Percentiles rank a stretch among this genome's conserved stretches.
Conservation (phyloP, 179 eudicot species). For the Beta macrorhiza region DNA sequence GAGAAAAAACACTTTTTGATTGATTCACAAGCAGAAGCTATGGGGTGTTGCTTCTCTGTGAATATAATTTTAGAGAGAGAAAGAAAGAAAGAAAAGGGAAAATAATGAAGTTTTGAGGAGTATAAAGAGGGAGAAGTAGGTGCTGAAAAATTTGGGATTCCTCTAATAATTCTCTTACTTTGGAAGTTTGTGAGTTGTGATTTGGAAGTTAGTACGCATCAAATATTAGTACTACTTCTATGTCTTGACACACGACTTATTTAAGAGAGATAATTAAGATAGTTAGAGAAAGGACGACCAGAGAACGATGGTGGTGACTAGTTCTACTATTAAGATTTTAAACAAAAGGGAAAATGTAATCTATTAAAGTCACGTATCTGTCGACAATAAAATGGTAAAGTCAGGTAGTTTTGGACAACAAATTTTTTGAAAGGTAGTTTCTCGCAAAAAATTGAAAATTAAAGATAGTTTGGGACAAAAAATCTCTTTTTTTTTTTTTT, state of each 20-base stretch:
- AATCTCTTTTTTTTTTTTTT: too few species aligned
- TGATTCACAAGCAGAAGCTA: neutral
- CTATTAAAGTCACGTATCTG: too few species aligned
- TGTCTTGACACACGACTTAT: neutral
- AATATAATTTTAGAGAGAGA: conserved; percentile 4
- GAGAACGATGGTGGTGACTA: too few species aligned
- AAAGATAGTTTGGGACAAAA: too few species aligned
- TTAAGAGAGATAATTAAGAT: neutral
- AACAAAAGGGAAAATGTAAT: too few species aligned
- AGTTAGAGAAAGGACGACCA: too few species aligned
- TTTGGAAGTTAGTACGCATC: conserved; percentile 11
- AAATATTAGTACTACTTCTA: neutral
- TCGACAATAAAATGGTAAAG: too few species aligned
- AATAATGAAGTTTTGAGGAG: neutral
- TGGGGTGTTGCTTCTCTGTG: conserved; percentile 15
- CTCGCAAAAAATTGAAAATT: too few species aligned
- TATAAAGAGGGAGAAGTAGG: neutral
- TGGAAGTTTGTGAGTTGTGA: conserved; percentile 24
- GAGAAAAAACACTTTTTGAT: neutral
- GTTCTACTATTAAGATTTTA: too few species aligned
- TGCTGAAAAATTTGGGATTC: conserved; percentile 6
- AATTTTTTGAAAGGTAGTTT: too few species aligned
- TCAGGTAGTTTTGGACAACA: too few species aligned
- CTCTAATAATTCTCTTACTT: conserved; percentile 19
- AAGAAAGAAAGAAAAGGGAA: neutral